Base-by-base conservation (phyloP, 1,284 basidiomycete species). In the Ceratorhiza oryzae-sativae region DNA sequence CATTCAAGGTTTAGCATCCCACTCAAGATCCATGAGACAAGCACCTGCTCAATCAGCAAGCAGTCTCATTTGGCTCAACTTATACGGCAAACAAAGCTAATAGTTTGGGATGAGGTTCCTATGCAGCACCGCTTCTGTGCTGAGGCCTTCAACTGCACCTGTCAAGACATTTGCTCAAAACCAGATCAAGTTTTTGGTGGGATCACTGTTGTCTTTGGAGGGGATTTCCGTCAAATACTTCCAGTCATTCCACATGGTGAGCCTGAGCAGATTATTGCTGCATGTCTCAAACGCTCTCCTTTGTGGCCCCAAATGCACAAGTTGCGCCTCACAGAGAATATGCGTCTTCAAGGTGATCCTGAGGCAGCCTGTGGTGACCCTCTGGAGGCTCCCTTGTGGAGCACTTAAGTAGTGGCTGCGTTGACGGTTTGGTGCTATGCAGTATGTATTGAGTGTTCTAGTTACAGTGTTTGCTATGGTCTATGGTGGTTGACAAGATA, bases 1-100 rank as follows among this genome's bases (percentile, higher is more conserved):
- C 82, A 85, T 75, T 84, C 83, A 0, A 73, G 73, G 1, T 84
- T 84, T 78, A 81, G 82, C 53, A 84, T 85, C 34, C 83, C 84
- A 0, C 77, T 84, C 34, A 77, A 81, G 4, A 73, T 81, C 4
- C 71, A 76, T 74, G 78, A 79, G 12, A 53, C 76, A 15, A 73
- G 73, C 36, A 49, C 20, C 6, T 82, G 81, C 39, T n/a, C 30
- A 8, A 56, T 75, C 23, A 12, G n/a, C 0, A 80, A 80, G 59
- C 51, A 78, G 9, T 73, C 71, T 23, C 39, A 65, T 0, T 73
- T 73, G 2, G 79, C 78, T 23, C 78, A 78, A 1, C 77, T 84
- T 1, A 15, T 84, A 0, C 70, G 72, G 0, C 39, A 49, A 5
- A 76, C 79, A 1, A 39, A 61, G 0, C 63, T 80, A 1, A 80